Base-by-base conservation (phyloP, 2,329 filamentous ascomycete species). In the Aspergillus novoparasiticus region DNA sequence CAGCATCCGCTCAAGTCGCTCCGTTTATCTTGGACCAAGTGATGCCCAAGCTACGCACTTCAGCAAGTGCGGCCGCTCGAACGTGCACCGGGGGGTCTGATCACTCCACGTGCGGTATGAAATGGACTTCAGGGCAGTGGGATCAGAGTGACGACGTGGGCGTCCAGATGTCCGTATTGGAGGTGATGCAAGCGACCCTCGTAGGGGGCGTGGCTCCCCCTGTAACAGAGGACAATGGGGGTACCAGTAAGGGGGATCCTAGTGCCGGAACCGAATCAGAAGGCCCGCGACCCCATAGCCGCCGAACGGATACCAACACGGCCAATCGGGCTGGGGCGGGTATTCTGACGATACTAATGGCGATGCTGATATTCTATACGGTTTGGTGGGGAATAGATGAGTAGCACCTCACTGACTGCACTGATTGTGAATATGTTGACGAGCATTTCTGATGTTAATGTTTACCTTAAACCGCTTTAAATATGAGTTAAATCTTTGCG, bases 1-100 rank as follows among this genome's bases (percentile, higher is more conserved):
- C 85, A 16, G 80, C 83, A 4, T 82, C 86, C 5, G 83, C 82
- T 0, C 84, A 88, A 68, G 78, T 88, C 62, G 87, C 85, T 0
- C 87, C 87, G 0, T 87, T 83, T 68, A 85, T 85, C 3, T 76
- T 78, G 64, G 75, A 82, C 41, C 71, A 73, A 10, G 79, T 90
- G 59, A 80, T 85, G 70, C 81, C 84, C 0, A 80, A 82, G n/a
- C 75, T 90, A 3, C 76, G 79, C 43, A 77, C 80, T 1, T 86
- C 84, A 6, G 88, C 86, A 0, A 68, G 74, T 32, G 84, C 83
- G 1, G 87, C 86, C 2, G 86, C 85, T 0, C 74, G 79, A 53
- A 81, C 82, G 10, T 89, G 86, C 69, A 80, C 77, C 2, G 85
- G 83, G 23, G 73, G 83, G 32, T 78, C 82, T 28, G 77, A 78